Percentiles rank a stretch among this genome's conserved stretches.
These are phyloP conservation scores for Apiotrichum mycotoxinovorans DNA, from an alignment of 1,284 basidiomycete genomes.

Conservation along the genomic window DNA sequence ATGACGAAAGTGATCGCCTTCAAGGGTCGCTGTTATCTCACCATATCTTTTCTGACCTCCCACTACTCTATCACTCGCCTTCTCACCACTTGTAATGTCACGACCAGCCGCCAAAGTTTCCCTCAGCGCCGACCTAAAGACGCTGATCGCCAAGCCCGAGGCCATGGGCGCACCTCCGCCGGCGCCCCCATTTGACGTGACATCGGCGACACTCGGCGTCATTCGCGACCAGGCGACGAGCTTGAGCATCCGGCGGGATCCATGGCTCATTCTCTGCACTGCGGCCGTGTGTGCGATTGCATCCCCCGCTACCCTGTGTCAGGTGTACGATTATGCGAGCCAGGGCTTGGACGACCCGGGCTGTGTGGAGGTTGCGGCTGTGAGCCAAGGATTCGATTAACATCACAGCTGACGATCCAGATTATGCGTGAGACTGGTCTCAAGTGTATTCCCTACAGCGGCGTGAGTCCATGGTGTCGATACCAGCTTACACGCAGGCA, in stretches of 20 bases:
- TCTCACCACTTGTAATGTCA: too few relatives aligned
- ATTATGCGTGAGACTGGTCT: not conserved
- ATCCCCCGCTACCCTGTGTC: not conserved
- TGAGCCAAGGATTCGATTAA: not conserved
- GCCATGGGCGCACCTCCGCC: not conserved
- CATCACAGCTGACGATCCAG: not conserved
- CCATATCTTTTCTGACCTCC: too few relatives aligned
- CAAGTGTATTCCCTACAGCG: not conserved
- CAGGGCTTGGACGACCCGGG: too few relatives aligned
- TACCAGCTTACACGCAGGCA: not conserved
- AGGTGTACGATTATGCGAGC: not conserved
- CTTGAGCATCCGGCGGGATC: not conserved
- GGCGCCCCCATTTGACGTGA: not conserved
- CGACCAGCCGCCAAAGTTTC: not conserved
- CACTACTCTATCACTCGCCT: too few relatives aligned
- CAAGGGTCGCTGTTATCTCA: too few relatives aligned
- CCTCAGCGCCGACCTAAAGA: not conserved
- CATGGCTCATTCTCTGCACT: not conserved
- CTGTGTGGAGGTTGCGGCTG: not conserved
- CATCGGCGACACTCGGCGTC: not conserved
- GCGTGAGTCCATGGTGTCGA: not conserved
- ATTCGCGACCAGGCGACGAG: not conserved
- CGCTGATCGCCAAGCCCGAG: not conserved
- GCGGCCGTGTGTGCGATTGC: constrained; percentile 1
- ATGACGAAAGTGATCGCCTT: too few relatives aligned